phyloP scores from a whole-genome alignment of 2,329 filamentous ascomycete species.

The Fusarium metavorans region DNA sequence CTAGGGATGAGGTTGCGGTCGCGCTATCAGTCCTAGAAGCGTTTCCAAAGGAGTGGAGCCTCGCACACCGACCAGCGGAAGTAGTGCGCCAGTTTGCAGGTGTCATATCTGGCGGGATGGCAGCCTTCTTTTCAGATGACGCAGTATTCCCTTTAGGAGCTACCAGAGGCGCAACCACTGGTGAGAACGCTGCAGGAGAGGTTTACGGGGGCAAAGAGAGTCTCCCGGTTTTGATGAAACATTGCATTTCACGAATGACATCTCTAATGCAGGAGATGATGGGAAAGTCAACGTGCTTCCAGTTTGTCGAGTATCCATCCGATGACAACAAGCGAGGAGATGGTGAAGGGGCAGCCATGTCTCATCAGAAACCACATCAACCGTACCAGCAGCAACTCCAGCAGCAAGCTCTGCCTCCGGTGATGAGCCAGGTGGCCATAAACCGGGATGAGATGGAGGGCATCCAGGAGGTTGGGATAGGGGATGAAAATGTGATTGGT shows the following conservation, averaged over 20 bases:
- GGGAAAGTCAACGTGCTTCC: neutral
- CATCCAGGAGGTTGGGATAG: neutral
- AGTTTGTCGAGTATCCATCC: neutral
- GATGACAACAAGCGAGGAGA: neutral
- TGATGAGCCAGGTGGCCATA: neutral
- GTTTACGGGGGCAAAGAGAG: neutral
- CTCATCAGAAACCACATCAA: neutral
- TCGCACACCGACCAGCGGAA: slow-evolving; percentile 46
- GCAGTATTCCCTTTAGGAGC: neutral
- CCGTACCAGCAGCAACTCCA: neutral
- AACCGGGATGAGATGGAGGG: neutral
- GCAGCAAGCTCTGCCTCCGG: neutral
- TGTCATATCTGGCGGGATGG: slow-evolving; percentile 3
- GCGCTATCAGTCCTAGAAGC: slow-evolving; percentile 48
- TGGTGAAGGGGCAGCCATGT: neutral
- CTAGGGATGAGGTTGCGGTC: slow-evolving; percentile 47
- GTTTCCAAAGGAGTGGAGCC: slow-evolving; percentile 48
- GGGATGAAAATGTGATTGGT: slow-evolving; percentile 1
- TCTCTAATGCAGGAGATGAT: neutral
- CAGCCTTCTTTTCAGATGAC: slow-evolving; percentile 1
- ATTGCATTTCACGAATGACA: neutral
- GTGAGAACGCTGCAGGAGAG: neutral
- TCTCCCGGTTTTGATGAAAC: slow-evolving; percentile 1
- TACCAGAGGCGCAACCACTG: neutral
- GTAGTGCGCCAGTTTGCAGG: slow-evolving; percentile 44